These are phyloP conservation scores for Eucalyptus sp. DNA, from an alignment of 345 rosid genomes.

Conservation along the genomic window DNA sequence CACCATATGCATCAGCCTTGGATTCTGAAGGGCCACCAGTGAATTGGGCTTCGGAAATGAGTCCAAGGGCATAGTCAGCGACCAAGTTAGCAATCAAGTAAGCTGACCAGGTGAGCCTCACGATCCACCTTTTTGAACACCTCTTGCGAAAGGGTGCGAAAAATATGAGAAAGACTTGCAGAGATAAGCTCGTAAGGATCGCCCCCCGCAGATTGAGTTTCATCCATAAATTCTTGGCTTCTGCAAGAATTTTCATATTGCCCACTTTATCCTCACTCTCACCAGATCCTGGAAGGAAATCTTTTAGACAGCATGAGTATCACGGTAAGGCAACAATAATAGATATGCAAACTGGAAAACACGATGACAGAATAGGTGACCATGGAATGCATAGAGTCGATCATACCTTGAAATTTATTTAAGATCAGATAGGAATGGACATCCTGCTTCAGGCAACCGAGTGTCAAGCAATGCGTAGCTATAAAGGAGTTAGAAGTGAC, in stretches of 20 bases:
- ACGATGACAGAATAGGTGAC: not conserved
- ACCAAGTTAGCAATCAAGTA: conserved; percentile 48
- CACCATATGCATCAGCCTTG: not conserved
- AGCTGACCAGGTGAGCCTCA: conserved; percentile 28
- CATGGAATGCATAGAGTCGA: not conserved
- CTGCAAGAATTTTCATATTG: not conserved
- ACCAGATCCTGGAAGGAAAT: not conserved
- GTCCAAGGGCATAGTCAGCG: conserved; percentile 40
- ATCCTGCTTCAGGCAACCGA: not conserved
- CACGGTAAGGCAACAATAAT: not conserved
- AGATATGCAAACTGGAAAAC: not conserved
- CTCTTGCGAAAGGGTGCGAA: not conserved
- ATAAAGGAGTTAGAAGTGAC: not conserved
- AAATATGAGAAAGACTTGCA: not conserved
- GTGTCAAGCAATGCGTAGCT: not conserved
- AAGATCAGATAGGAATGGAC: not conserved
- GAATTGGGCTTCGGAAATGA: not conserved
- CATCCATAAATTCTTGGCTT: not conserved
- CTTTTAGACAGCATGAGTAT: not conserved
- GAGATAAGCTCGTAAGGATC: not conserved
- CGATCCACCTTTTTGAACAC: not conserved
- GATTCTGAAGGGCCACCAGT: not conserved
- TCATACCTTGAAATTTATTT: not conserved
- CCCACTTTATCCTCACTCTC: not conserved
- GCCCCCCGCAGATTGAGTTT: not conserved